Evolutionary conservation across 331 rosid species (phyloP).

Genomic region (Ulmus americana): DNA sequence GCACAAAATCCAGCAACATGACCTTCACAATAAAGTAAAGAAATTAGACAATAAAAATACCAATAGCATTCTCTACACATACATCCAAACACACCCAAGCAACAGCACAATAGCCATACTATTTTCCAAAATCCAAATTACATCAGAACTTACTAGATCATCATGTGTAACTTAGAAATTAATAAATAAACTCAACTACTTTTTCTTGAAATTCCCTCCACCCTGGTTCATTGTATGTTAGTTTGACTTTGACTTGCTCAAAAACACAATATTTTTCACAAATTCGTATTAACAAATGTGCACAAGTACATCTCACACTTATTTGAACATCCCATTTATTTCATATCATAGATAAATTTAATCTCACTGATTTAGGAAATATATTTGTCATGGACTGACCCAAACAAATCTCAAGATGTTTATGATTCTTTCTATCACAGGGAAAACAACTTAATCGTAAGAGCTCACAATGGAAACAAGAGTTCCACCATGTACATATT

Average conservation of each 20-base stretch:
- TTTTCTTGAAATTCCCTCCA: background rate
- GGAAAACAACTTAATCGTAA: too few species aligned
- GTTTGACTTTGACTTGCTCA: background rate
- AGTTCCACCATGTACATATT: background rate
- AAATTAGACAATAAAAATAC: constrained; percentile 21
- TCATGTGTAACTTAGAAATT: background rate
- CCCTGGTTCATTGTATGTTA: background rate
- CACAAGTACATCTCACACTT: too few species aligned
- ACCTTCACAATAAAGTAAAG: constrained; percentile 44
- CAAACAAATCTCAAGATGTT: too few species aligned
- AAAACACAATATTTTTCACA: too few species aligned
- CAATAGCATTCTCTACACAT: constrained; percentile 9
- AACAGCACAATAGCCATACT: background rate
- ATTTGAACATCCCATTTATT: too few species aligned
- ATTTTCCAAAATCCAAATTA: background rate
- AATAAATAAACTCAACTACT: background rate
- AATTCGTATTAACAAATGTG: too few species aligned
- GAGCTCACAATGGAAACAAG: background rate
- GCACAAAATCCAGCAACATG: constrained; percentile 92
- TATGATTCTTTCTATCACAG: too few species aligned
- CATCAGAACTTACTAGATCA: background rate
- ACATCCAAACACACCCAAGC: background rate
- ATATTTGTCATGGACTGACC: too few species aligned
- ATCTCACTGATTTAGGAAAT: too few species aligned
- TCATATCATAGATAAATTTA: too few species aligned